A percentile compares a stretch with the other conserved stretches of the same genome.
phyloP scores from a whole-genome alignment of 1,139 yeast species.

The Tardiomyces blankii region DNA sequence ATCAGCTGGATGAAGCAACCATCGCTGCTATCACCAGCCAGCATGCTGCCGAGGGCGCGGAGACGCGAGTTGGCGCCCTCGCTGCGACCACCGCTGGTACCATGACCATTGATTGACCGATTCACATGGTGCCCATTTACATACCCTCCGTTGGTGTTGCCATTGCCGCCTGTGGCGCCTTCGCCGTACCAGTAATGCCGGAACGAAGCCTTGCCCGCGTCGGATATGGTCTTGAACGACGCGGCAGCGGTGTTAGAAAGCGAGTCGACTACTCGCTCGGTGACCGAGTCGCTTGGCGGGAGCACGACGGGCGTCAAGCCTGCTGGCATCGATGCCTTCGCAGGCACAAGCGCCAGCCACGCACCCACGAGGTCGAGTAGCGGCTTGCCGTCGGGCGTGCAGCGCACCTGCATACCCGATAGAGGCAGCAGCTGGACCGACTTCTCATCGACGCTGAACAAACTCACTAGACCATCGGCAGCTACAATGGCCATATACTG shows the following conservation, averaged over 20 bases:
- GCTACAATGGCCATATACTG: not conserved
- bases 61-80: not conserved
- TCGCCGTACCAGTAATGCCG: slow-evolving; percentile 10
- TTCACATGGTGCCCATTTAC: too few relatives aligned
- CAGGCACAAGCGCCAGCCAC: slow-evolving; percentile 15
- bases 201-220: slow-evolving; percentile 21
- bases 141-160: not conserved
- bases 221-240: slow-evolving; percentile 19
- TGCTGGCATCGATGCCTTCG: not conserved
- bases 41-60: not conserved
- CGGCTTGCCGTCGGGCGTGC: slow-evolving; percentile 14
- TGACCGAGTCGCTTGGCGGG: slow-evolving; percentile 20
- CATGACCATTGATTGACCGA: too few relatives aligned
- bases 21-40: slow-evolving; percentile 10
- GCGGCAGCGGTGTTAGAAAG: slow-evolving; percentile 20
- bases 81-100: not conserved
- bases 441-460: slow-evolving; percentile 10
- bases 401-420: slow-evolving; percentile 15
- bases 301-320: slow-evolving; percentile 17
- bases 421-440: slow-evolving; percentile 9
- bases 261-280: slow-evolving; percentile 18
- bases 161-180: not conserved
- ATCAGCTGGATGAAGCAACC: slow-evolving; percentile 25
- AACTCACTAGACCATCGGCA: slow-evolving; percentile 12
- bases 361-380: slow-evolving; percentile 17